These are phyloP conservation scores for Penicillium macrosclerotiorum DNA, from an alignment of 495 filamentous ascomycete genomes.

Conservation along the genomic window DNA sequence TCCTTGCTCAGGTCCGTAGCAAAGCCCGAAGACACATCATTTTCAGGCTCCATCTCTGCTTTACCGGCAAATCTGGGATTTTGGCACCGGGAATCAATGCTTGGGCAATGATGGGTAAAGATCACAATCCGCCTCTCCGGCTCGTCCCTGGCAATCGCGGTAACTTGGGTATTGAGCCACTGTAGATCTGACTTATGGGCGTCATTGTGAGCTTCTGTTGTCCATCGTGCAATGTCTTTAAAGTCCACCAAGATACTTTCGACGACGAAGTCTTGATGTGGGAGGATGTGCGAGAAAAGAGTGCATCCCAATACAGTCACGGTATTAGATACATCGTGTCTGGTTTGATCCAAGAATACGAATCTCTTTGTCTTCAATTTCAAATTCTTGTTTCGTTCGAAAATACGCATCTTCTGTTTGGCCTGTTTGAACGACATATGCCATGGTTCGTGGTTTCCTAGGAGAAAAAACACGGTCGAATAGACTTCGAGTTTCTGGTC, in stretches of 20 bases:
- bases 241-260: constrained; percentile 38
- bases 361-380: not conserved
- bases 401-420: constrained; percentile 1
- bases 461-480: not conserved
- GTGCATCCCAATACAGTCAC: constrained; percentile 43
- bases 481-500: not conserved
- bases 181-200: too few species aligned
- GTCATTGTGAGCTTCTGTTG: constrained; percentile 29
- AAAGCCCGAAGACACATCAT: too few species aligned
- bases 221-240: constrained; percentile 33
- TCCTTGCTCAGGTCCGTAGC: too few species aligned
- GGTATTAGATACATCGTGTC: constrained; percentile 23
- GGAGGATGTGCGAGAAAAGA: constrained; percentile 37
- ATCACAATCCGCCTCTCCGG: too few species aligned
- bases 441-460: not conserved
- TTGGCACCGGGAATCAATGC: too few species aligned
- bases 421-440: not conserved
- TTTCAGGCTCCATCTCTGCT: too few species aligned
- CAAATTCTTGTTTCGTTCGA: too few species aligned
- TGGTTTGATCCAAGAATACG: constrained; percentile 22
- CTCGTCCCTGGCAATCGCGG: too few species aligned
- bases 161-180: too few species aligned
- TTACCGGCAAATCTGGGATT: too few species aligned
- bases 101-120: too few species aligned
- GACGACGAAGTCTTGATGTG: constrained; percentile 18